Evolutionary conservation across 768 basidiomycete species (phyloP).

Genomic region (Tulasnella sp.): DNA sequence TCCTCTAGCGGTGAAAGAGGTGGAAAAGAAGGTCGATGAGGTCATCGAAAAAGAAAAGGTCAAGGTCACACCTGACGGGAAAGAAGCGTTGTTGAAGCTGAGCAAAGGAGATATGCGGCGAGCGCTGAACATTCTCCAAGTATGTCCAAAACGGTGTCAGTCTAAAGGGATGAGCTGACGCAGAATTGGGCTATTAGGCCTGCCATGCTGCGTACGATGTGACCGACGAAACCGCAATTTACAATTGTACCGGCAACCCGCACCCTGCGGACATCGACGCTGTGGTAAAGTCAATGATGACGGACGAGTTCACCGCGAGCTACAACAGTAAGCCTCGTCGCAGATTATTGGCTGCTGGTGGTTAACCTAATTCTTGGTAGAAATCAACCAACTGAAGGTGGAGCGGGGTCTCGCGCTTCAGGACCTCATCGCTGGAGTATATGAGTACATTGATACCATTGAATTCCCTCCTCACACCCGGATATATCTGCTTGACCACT

Average conservation of each 20-base stretch:
- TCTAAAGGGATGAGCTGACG: background rate
- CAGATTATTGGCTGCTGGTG: background rate
- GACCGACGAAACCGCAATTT: slow-evolving; percentile 85
- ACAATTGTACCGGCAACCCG: slow-evolving; percentile 95
- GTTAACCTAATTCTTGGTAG: slow-evolving; percentile 43
- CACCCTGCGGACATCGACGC: slow-evolving; percentile 92
- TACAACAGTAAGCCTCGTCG: slow-evolving; percentile 60
- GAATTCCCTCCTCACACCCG: slow-evolving; percentile 83
- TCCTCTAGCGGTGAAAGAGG: slow-evolving; percentile 78
- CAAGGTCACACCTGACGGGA: slow-evolving; percentile 80
- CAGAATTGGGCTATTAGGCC: slow-evolving; percentile 44
- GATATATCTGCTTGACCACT: slow-evolving; percentile 84
- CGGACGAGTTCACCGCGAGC: slow-evolving; percentile 90
- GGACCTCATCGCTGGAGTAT: slow-evolving; percentile 87
- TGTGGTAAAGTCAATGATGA: slow-evolving; percentile 92
- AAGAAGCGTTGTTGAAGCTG: slow-evolving; percentile 85
- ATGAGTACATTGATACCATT: slow-evolving; percentile 82
- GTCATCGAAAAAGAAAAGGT: slow-evolving; percentile 88
- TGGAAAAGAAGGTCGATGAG: slow-evolving; percentile 71
- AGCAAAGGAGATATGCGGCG: slow-evolving; percentile 97
- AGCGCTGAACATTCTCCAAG: slow-evolving; percentile 90
- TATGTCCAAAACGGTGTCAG: slow-evolving; percentile 29
- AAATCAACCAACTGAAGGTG: slow-evolving; percentile 80
- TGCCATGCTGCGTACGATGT: slow-evolving; percentile 95
- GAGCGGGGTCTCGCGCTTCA: slow-evolving; percentile 93